Evolutionary conservation across 2,329 filamentous ascomycete species (phyloP), one percentile per base, ranked within the genome.

Genomic region (Zymoseptoria ardabiliae): DNA sequence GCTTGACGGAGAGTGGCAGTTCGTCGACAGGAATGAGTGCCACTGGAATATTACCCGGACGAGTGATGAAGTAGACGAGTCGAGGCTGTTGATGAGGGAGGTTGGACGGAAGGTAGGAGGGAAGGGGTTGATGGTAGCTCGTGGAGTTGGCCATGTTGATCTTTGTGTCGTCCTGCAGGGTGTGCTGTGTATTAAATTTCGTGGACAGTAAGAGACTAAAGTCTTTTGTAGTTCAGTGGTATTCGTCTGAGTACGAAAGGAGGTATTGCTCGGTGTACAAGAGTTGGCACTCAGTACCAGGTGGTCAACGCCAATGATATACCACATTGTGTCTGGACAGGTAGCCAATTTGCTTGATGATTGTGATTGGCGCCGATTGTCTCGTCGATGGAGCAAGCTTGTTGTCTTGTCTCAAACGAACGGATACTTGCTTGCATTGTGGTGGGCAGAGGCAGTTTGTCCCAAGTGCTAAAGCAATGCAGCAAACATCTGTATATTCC

Each of bases 11-110:
- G 55, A 63, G 61, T n/a, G 76, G 75, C 3, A 79, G 69, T 63
- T 78, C 75, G 56, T 79, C 77, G 5, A 70, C 71, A 19, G 77
- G 74, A 13, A 78, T 67, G 3, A 79, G 66, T 4, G 77, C 76
- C 0, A 78, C 71, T 54, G 74, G 66, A 8, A 64, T 59, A 11
- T 71, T 70, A 35, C 69, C 68, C 25, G 63, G 64, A 22, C 76
- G 75, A 53, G 73, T 66, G 57, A 79, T 72, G 64, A 74, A 77
- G 65, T 71, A 76, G 13, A 68, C 66, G 23, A 72, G 62, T 4
- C 65, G 63, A 21, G 66, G 62, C 25, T 62, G 59, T 5, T 45
- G 49, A 49, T 50, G 25, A 54, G 53, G 21, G n/a, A 23, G 21
- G 56, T 25, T 49, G 54, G 55, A 20, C 20, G 53, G 61, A 52